Evolutionary conservation across 192 early-diverging fungal genomes (phyloP).

Genomic region (Spinellus fusiger): DNA sequence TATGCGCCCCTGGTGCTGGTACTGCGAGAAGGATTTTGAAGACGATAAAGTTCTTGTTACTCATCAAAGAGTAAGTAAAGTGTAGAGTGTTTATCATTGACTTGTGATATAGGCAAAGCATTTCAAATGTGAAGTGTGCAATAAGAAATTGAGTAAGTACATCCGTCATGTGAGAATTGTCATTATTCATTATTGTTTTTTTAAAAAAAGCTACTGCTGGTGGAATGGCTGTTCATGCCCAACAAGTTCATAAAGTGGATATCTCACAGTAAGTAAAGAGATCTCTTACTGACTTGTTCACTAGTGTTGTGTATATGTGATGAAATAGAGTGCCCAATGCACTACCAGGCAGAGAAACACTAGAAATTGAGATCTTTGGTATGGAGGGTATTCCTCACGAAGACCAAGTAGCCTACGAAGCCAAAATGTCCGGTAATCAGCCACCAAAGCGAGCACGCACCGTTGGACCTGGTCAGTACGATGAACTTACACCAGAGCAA

Average conservation of each 20-base stretch:
- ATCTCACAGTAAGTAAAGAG: conserved; percentile 52
- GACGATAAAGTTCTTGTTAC: conserved; percentile 90
- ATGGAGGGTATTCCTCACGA: conserved; percentile 86
- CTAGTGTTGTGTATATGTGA: neutral
- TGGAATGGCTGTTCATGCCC: conserved; percentile 85
- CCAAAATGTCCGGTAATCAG: conserved; percentile 30
- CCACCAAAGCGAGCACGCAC: conserved; percentile 38
- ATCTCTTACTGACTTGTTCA: neutral
- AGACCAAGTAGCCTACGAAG: conserved; percentile 68
- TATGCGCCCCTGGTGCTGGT: conserved; percentile 82
- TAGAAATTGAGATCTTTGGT: conserved; percentile 93
- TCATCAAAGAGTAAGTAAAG: conserved; percentile 64
- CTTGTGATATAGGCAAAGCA: conserved; percentile 62
- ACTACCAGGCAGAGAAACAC: conserved; percentile 71
- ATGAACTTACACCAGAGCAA: conserved; percentile 34
- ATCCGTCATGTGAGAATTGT: too few species aligned
- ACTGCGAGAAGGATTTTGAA: conserved; percentile 94
- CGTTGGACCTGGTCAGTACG: conserved; percentile 22
- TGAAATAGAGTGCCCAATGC: conserved; percentile 77
- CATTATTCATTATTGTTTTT: neutral
- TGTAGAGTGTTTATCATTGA: neutral
- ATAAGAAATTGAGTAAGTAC: conserved; percentile 46
- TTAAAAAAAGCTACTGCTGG: conserved; percentile 73
- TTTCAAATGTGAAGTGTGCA: conserved; percentile 85
- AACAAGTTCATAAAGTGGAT: conserved; percentile 91